These are phyloP conservation scores for Perkinsus olseni DNA, from an alignment of 169 alveolate species.

Conservation along the genomic window DNA sequence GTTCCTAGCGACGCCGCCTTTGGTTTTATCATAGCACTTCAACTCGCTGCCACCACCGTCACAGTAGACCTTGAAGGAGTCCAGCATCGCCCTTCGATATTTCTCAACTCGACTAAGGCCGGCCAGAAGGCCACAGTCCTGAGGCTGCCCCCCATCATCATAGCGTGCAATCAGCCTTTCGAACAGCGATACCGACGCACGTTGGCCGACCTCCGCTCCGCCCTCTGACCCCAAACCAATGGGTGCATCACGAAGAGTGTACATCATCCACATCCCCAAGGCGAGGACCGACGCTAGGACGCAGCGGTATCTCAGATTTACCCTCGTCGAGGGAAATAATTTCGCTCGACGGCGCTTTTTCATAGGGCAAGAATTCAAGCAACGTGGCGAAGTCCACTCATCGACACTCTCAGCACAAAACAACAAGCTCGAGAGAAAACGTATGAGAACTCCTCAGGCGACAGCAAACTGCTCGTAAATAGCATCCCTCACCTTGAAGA, in stretches of 20 bases:
- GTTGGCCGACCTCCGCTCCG: no score
- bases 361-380: no score
- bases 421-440: not conserved
- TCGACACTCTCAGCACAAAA: no score
- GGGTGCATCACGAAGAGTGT: no score
- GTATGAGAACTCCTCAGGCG: not conserved
- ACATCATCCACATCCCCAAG: no score
- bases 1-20: not conserved
- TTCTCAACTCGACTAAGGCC: not conserved
- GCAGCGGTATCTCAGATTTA: no score
- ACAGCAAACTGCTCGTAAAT: not conserved
- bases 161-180: not conserved
- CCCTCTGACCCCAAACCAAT: no score
- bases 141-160: not conserved
- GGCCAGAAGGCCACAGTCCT: not conserved
- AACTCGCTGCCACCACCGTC: not conserved
- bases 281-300: no score
- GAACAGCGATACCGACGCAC: not conserved
- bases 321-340: no score
- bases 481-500: not conserved
- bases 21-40: not conserved
- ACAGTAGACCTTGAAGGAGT: not conserved
- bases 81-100: not conserved
- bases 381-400: no score
- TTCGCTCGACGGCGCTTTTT: no score